These are phyloP conservation scores for Mycena galericulata DNA, from an alignment of 768 basidiomycete species.

Conservation along the genomic window DNA sequence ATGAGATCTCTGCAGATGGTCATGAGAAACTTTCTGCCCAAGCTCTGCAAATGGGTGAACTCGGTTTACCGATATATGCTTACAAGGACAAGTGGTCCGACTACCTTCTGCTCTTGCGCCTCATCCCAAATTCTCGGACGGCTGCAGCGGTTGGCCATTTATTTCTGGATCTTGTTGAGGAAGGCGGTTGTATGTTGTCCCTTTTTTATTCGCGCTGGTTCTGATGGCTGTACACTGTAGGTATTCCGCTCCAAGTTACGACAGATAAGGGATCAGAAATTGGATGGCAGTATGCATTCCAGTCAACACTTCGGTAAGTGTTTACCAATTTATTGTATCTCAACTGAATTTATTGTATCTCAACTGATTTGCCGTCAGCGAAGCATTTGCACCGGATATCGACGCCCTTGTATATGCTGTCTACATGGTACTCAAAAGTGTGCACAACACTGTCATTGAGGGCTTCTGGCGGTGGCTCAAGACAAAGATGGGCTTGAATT, in stretches of 20 bases:
- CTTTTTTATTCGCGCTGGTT: background rate
- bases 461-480: slow-evolving; percentile 39
- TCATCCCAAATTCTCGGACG: slow-evolving; percentile 42
- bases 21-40: slow-evolving; percentile 44
- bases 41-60: slow-evolving; percentile 44
- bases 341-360: background rate
- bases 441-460: slow-evolving; percentile 46
- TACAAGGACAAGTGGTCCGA: slow-evolving; percentile 40
- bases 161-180: slow-evolving; percentile 47
- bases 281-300: slow-evolving; percentile 39
- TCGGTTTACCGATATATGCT: slow-evolving; percentile 35
- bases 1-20: slow-evolving; percentile 42
- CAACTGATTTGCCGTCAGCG: slow-evolving; percentile 24
- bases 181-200: slow-evolving; percentile 35
- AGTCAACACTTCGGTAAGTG: background rate
- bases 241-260: slow-evolving; percentile 42
- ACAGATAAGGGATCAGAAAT: slow-evolving; percentile 47
- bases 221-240: slow-evolving; percentile 19
- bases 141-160: slow-evolving; percentile 44
- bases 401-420: slow-evolving; percentile 36
- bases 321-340: background rate
- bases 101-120: slow-evolving; percentile 29
- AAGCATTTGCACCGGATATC: slow-evolving; percentile 39
- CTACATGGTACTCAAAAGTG: slow-evolving; percentile 38
- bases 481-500: slow-evolving; percentile 4